phyloP scores from a whole-genome alignment of 225 moss, liverwort and hornwort genomes.

The Bryoerythrophyllum caledonicum region DNA sequence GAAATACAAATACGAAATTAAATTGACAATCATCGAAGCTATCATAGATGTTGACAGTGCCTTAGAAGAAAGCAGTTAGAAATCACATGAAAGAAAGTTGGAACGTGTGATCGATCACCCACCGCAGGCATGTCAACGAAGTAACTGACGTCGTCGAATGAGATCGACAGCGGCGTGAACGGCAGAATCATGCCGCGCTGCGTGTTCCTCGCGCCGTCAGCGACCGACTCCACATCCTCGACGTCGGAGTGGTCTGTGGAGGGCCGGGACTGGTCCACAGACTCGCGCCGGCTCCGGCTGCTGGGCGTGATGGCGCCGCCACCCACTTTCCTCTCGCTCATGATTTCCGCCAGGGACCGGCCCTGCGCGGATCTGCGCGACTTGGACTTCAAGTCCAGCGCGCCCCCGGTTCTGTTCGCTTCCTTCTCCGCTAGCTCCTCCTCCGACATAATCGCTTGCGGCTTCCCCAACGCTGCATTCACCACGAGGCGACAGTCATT shows the following conservation, averaged over 20 bases:
- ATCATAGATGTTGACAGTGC: too few species aligned
- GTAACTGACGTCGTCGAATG: conserved; percentile 71
- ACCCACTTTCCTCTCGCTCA: conserved; percentile 25
- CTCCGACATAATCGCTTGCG: conserved; percentile 66
- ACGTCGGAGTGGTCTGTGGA: conserved; percentile 28
- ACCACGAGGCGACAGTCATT: neutral
- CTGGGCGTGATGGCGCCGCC: neutral
- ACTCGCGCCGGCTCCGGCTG: conserved; percentile 33
- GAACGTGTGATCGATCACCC: neutral
- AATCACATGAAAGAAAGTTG: too few species aligned
- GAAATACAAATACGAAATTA: too few species aligned
- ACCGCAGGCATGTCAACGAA: conserved; percentile 78
- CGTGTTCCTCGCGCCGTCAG: conserved; percentile 14
- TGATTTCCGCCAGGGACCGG: conserved; percentile 42
- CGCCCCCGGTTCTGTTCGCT: conserved; percentile 45
- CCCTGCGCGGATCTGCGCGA: conserved; percentile 13
- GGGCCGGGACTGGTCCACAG: conserved; percentile 8
- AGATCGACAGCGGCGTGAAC: conserved; percentile 65
- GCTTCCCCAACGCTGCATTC: conserved; percentile 52
- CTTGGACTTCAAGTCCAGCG: conserved; percentile 14
- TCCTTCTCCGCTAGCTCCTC: conserved; percentile 54
- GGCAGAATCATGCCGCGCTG: conserved; percentile 75
- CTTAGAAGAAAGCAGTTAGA: too few species aligned
- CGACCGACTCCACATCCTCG: conserved; percentile 40
- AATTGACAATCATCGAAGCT: too few species aligned